Conservation (phyloP, 495 filamentous ascomycete genomes). For the Chaetomidium leptoderma region DNA sequence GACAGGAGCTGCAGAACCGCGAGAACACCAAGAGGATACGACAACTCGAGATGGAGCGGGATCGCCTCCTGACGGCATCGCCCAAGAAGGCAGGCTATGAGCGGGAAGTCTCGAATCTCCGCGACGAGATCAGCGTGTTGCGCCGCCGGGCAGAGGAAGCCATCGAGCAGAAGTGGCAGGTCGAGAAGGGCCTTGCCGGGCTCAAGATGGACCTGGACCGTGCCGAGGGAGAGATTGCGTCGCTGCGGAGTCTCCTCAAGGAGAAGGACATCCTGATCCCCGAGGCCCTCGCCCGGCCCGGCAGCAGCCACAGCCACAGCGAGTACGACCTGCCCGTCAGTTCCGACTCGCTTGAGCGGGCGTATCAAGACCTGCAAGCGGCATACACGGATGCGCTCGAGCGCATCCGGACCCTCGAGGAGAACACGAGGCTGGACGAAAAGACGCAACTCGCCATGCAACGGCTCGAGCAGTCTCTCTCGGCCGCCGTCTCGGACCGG, state of each 20-base stretch:
- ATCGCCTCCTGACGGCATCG: slow-evolving; percentile 62
- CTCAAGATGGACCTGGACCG: slow-evolving; percentile 97
- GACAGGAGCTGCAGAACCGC: slow-evolving; percentile 74
- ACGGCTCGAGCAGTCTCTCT: slow-evolving; percentile 59
- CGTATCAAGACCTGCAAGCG: slow-evolving; percentile 73
- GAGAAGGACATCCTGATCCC: slow-evolving; percentile 81
- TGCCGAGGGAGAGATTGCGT: slow-evolving; percentile 84
- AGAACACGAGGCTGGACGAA: slow-evolving; percentile 39
- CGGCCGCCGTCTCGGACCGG: slow-evolving; percentile 65
- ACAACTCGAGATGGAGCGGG: slow-evolving; percentile 71
- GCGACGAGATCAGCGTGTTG: slow-evolving; percentile 78
- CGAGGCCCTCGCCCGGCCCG: slow-evolving; percentile 48
- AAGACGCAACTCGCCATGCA: slow-evolving; percentile 56
- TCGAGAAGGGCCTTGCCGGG: slow-evolving; percentile 86
- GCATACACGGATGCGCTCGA: slow-evolving; percentile 51
- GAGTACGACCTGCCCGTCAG: slow-evolving; percentile 41
- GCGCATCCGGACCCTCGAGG: slow-evolving; percentile 54
- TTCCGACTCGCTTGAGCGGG: slow-evolving; percentile 70
- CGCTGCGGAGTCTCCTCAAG: slow-evolving; percentile 70
- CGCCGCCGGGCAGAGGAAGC: slow-evolving; percentile 90
- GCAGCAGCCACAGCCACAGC: slow-evolving; percentile 31
- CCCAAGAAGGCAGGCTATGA: slow-evolving; percentile 75
- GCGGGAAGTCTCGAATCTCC: slow-evolving; percentile 69
- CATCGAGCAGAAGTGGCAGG: slow-evolving; percentile 92
- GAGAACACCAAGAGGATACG: slow-evolving; percentile 74